Evolutionary conservation across 2,329 filamentous ascomycete genomes (phyloP).

Genomic region (Claviceps sp.): DNA sequence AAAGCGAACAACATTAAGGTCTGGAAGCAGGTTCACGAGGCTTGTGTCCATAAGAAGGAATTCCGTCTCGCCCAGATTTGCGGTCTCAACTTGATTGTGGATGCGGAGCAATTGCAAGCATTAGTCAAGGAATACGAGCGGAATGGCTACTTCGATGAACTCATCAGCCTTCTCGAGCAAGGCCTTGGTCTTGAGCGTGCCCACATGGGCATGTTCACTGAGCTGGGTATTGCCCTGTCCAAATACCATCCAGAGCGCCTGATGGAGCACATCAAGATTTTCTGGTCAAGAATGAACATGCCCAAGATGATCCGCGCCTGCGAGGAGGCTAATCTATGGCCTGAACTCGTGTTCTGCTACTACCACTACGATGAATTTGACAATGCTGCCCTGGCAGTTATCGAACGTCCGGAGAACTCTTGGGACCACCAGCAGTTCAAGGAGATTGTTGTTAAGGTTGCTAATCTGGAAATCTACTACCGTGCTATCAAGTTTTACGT

Average conservation of each 20-base stretch:
- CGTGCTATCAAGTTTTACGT: constrained; percentile 93
- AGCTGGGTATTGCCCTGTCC: constrained; percentile 78
- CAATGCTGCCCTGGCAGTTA: constrained; percentile 92
- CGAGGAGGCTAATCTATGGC: constrained; percentile 93
- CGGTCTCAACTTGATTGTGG: constrained; percentile 92
- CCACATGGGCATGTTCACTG: constrained; percentile 96
- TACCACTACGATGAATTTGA: constrained; percentile 98
- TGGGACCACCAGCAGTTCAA: constrained; percentile 99
- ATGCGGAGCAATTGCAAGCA: constrained; percentile 86
- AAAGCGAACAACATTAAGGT: constrained; percentile 99
- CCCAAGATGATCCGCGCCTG: constrained; percentile 90
- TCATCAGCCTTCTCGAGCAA: constrained; percentile 87
- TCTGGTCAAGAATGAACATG: constrained; percentile 97
- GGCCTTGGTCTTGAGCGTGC: constrained; percentile 84
- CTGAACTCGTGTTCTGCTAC: constrained; percentile 94
- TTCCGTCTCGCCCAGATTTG: constrained; percentile 98
- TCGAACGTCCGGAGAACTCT: constrained; percentile 91
- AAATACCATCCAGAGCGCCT: constrained; percentile 92
- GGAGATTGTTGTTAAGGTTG: constrained; percentile 94
- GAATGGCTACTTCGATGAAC: constrained; percentile 96
- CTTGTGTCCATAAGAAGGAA: constrained; percentile 94
- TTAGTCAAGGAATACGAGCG: constrained; percentile 94
- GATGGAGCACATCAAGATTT: constrained; percentile 97
- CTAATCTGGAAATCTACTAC: constrained; percentile 98
- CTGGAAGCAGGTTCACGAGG: constrained; percentile 96